Conservation (phyloP, 73 alveolate species). For the Paramecium sonneborni region DNA sequence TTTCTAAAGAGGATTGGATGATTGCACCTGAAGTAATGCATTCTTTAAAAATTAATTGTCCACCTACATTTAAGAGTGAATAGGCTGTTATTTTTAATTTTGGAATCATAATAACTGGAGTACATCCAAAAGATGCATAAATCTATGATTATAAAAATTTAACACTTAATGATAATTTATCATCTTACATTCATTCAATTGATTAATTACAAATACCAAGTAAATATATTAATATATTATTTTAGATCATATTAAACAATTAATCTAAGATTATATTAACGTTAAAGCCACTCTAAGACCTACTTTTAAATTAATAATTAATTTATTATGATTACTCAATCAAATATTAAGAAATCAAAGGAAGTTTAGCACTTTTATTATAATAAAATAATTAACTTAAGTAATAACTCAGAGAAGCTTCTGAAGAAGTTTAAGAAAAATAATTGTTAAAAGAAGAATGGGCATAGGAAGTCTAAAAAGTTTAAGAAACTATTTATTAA, state of each 20-base stretch:
- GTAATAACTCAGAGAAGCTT: slow-evolving; percentile 41
- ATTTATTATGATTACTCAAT: neutral
- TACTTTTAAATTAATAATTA: neutral
- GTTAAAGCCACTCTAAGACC: neutral
- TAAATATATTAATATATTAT: neutral
- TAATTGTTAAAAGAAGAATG: neutral
- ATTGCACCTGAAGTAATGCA: slow-evolving; percentile 52
- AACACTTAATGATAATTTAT: neutral
- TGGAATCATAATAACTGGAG: slow-evolving; percentile 10
- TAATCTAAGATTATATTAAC: neutral
- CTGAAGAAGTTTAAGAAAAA: neutral
- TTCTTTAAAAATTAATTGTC: neutral
- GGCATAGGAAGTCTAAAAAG: neutral
- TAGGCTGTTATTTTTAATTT: slow-evolving; percentile 15
- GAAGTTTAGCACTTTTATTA: neutral
- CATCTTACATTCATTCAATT: neutral
- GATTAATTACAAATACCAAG: slow-evolving; percentile 18
- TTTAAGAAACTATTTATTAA: no score
- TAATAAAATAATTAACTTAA: slow-evolving; percentile 17
- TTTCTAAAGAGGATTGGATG: slow-evolving; percentile 18
- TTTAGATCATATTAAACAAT: neutral
- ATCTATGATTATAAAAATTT: slow-evolving; percentile 11
- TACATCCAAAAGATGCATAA: neutral
- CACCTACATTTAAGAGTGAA: neutral
- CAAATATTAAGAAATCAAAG: slow-evolving; percentile 25